phyloP scores from a whole-genome alignment of 768 basidiomycete genomes.

The Lactarius sp. region DNA sequence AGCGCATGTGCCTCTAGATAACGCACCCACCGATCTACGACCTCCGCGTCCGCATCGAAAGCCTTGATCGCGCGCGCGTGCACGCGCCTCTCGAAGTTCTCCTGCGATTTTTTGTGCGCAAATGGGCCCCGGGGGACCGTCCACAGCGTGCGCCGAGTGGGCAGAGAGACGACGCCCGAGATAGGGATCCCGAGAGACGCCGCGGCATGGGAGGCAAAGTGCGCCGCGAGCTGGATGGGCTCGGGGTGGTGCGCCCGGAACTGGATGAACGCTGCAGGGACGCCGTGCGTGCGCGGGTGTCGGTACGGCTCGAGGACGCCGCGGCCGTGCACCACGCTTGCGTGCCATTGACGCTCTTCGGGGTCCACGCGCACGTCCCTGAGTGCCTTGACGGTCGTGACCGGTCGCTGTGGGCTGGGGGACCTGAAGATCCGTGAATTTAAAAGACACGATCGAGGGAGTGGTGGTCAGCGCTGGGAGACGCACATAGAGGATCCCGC shows the following conservation, averaged over 20 bases:
- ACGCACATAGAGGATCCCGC: conserved; percentile 7
- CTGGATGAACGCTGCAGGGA: conserved; percentile 80
- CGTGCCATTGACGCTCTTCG: conserved; percentile 41
- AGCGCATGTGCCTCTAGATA: conserved; percentile 74
- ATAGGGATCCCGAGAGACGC: conserved; percentile 78
- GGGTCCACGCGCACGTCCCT: conserved; percentile 15
- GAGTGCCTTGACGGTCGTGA: conserved; percentile 5
- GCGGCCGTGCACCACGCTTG: conserved; percentile 60
- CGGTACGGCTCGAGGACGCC: conserved; percentile 48
- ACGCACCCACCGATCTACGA: conserved; percentile 73
- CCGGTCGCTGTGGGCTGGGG: neutral
- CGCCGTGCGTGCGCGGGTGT: conserved; percentile 57
- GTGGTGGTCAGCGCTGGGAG: too few species aligned
- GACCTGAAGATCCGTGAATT: neutral
- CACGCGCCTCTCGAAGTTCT: conserved; percentile 86
- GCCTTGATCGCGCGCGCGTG: conserved; percentile 87
- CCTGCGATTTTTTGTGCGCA: conserved; percentile 87
- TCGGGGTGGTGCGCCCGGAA: conserved; percentile 65
- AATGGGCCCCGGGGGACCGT: conserved; percentile 86
- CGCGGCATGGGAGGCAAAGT: conserved; percentile 82
- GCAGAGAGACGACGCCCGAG: conserved; percentile 59
- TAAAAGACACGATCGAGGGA: too few species aligned
- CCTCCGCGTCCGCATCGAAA: conserved; percentile 78
- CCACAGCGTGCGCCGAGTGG: conserved; percentile 73
- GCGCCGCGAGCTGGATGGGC: conserved; percentile 72